Evolutionary conservation across 202 grass and related monocot species (phyloP), one percentile per base, ranked within the genome.

Genomic region (Saccharum hybrid): DNA sequence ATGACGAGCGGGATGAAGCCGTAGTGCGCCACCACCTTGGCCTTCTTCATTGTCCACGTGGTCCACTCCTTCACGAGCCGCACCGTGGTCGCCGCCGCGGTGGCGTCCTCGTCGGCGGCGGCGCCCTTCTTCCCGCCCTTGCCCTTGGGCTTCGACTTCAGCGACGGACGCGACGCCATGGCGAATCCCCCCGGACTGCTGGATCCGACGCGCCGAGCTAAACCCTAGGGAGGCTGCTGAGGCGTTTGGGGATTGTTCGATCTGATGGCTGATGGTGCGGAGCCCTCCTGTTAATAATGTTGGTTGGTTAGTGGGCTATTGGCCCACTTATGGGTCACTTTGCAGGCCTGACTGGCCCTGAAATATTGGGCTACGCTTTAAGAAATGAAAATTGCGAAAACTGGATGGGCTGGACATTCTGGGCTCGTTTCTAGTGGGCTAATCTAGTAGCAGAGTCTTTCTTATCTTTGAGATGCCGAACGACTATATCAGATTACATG

Each of bases 1-100:
- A 97, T 90, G 74, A 97, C 80, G 84, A 97, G 88, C 33, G 94
- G 94, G 70, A 97, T 89, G 89, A 97, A 97, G 71, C 94, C 94
- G 86, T 93, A 97, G 91, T 97, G 94, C 79, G 91, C 88, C 83
- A 72, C 88, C 69, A 97, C 91, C 88, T 93, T 93, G 1, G 91
- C 68, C 84, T 74, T 91, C 87, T 93, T 93, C 91, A 97, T 97
- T 48, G 91, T 88, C 94, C 88, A 90, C 28, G 94, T 97, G 66
- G 59, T 90, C 94, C 94, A 97, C 86, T 91, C 91, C 91, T 97
- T 97, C 3, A 76, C 9, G 79, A 86, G 80, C 34, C 62, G 78
- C 41, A 81, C 71, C 59, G 87, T 72, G 22, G 56, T 70, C 36
- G 41, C 79, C 15, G 72, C 18, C 39, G 61, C 4, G 36, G 81